Percentiles rank a stretch among this genome's conserved stretches.
Evolutionary conservation across 495 filamentous ascomycete species (phyloP).

Genomic region (Friedmanniomyces simplex): DNA sequence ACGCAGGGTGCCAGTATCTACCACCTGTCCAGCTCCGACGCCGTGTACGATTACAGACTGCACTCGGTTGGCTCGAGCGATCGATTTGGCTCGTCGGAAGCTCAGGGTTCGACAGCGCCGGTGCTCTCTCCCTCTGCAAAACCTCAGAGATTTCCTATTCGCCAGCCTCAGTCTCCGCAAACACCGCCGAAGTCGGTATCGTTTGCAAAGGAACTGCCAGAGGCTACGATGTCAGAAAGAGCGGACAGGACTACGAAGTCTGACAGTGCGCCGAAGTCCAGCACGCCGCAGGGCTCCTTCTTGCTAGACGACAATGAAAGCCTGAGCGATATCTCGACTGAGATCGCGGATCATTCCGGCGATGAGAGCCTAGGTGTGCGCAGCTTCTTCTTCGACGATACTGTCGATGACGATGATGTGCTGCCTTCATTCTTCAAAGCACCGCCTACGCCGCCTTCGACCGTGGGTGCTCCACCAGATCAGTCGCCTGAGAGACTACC

Average conservation of each 20-base stretch:
- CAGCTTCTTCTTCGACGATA: slow-evolving; percentile 35
- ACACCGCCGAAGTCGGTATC: neutral
- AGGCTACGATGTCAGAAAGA: slow-evolving; percentile 3
- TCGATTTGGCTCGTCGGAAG: neutral
- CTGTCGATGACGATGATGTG: slow-evolving; percentile 34
- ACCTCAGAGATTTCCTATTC: neutral
- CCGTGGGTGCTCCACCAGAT: slow-evolving; percentile 9
- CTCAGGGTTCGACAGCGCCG: neutral
- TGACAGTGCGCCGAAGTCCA: slow-evolving; percentile 29
- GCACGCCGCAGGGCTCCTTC: slow-evolving; percentile 43
- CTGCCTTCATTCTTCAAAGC: slow-evolving; percentile 58
- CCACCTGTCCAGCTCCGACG: slow-evolving; percentile 17
- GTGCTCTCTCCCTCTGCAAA: neutral
- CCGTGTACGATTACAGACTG: neutral
- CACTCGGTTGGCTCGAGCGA: neutral
- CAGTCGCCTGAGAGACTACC: slow-evolving; percentile 8
- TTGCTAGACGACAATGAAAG: slow-evolving; percentile 58
- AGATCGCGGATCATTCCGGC: slow-evolving; percentile 45
- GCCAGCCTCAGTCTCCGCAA: neutral
- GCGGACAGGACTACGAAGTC: slow-evolving; percentile 2
- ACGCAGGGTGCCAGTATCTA: slow-evolving; percentile 29
- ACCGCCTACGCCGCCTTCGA: slow-evolving; percentile 41
- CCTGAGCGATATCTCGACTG: slow-evolving; percentile 65
- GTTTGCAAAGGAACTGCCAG: neutral
- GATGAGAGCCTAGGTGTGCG: slow-evolving; percentile 27